phyloP scores from a whole-genome alignment of 768 basidiomycete genomes.

The Fomitopsis pulvina region DNA sequence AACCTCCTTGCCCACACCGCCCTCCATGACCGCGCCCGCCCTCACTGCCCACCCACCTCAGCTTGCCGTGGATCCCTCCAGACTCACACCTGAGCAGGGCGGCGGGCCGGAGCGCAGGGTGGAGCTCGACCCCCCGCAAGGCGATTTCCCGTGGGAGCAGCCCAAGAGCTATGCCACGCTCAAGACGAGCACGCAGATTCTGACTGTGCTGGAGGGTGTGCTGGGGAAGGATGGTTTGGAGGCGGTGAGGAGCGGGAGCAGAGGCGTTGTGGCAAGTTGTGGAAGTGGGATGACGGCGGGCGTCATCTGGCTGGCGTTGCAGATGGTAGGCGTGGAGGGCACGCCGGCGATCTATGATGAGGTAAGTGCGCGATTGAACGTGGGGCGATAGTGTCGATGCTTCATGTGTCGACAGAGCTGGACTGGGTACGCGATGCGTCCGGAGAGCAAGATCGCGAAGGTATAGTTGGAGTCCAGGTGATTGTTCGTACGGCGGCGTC shows the following conservation, averaged over 20 bases:
- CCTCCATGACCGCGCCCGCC: slow-evolving; percentile 6
- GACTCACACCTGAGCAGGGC: background rate
- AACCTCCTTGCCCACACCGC: slow-evolving; percentile 5
- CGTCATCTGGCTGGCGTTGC: slow-evolving; percentile 88
- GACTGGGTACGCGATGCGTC: slow-evolving; percentile 85
- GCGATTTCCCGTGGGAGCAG: background rate
- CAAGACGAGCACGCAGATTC: slow-evolving; percentile 49
- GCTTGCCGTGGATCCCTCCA: background rate
- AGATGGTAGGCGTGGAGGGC: slow-evolving; percentile 47
- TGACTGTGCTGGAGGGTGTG: slow-evolving; percentile 49
- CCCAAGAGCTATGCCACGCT: slow-evolving; percentile 32
- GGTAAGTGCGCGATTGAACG: slow-evolving; percentile 37
- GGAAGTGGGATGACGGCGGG: slow-evolving; percentile 99
- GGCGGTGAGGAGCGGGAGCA: slow-evolving; percentile 53
- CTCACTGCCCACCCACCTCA: background rate
- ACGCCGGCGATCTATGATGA: slow-evolving; percentile 86
- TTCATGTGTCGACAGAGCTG: slow-evolving; percentile 56
- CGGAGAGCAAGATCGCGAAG: slow-evolving; percentile 68
- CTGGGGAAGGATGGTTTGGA: slow-evolving; percentile 49
- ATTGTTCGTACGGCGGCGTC: too few relatives aligned
- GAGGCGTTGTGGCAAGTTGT: slow-evolving; percentile 68
- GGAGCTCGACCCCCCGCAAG: background rate
- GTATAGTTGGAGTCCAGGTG: slow-evolving; percentile 4
- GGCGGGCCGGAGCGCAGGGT: background rate
- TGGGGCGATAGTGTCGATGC: background rate